These are phyloP conservation scores for Chlorella sp. DNA, from an alignment of 139 green algal genomes.

Conservation along the genomic window DNA sequence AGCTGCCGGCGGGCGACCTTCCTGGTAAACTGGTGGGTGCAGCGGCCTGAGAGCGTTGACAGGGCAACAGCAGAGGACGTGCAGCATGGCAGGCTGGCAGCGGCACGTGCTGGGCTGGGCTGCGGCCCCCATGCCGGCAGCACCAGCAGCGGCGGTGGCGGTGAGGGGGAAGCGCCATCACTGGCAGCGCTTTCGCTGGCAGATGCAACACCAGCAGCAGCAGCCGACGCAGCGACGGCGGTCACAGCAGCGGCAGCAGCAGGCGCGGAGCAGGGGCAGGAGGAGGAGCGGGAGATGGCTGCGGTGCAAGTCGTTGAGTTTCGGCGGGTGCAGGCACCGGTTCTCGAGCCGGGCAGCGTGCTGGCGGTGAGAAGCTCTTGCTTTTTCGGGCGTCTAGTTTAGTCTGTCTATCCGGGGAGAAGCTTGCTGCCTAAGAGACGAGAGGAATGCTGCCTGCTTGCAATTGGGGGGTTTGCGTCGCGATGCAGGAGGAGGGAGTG, in stretches of 20 bases:
- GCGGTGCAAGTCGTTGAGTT: neutral
- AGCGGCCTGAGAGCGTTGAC: slow-evolving; percentile 37
- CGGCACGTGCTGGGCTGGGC: neutral
- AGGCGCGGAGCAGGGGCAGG: neutral
- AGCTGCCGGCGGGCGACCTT: slow-evolving; percentile 49
- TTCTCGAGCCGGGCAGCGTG: neutral
- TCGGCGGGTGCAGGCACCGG: neutral
- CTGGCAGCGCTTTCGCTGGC: neutral
- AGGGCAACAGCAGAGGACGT: slow-evolving; percentile 10
- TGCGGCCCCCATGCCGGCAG: neutral
- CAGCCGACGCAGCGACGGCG: neutral
- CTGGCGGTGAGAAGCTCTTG: slow-evolving; percentile 27
- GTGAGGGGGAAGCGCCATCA: neutral
- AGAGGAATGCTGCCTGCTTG: neutral
- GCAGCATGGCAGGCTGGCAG: neutral
- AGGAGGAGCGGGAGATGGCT: too few relatives aligned
- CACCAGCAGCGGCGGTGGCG: neutral
- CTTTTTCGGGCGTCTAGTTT: too few relatives aligned
- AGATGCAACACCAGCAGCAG: neutral
- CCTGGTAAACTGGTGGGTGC: slow-evolving; percentile 74
- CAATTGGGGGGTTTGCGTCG: neutral
- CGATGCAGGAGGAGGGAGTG: neutral
- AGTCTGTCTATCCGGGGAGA: too few relatives aligned
- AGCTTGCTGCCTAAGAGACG: too few relatives aligned
- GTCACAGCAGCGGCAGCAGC: neutral